A percentile compares a stretch with the other conserved stretches of the same genome.
Evolutionary conservation across 345 rosid species (phyloP).

Genomic region (Garcia nutans): DNA sequence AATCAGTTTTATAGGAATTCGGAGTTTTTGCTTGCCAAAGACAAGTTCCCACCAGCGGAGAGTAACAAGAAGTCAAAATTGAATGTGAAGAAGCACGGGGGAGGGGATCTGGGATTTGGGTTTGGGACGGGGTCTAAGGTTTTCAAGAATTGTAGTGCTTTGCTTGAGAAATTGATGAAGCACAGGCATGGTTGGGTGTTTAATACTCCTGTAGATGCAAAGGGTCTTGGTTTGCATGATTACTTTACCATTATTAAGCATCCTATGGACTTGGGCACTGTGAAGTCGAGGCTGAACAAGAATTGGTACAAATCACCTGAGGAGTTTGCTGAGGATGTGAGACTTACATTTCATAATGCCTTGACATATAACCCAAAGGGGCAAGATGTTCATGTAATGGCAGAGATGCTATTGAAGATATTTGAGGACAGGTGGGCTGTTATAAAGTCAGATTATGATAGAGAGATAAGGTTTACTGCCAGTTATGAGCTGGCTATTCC

Average conservation of each 20-base stretch:
- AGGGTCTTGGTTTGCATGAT: constrained; percentile 78
- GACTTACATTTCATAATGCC: constrained; percentile 94
- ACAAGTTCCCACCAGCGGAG: constrained; percentile 95
- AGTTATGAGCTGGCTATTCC: constrained; percentile 58
- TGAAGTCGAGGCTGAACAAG: constrained; percentile 64
- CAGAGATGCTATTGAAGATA: constrained; percentile 56
- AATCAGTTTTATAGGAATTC: constrained; percentile 92
- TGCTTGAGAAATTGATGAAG: constrained; percentile 91
- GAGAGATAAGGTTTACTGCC: constrained; percentile 55
- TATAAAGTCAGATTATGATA: constrained; percentile 77
- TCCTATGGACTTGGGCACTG: constrained; percentile 97
- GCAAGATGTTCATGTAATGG: constrained; percentile 97
- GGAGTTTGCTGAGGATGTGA: constrained; percentile 97
- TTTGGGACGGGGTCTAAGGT: constrained; percentile 55
- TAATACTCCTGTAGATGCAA: constrained; percentile 84
- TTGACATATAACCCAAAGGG: constrained; percentile 94
- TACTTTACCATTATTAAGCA: constrained; percentile 72
- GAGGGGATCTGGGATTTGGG: constrained; percentile 53
- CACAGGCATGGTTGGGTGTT: constrained; percentile 98
- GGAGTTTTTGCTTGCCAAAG: constrained; percentile 93
- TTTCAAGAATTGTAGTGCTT: constrained; percentile 66
- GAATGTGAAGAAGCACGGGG: constrained; percentile 73
- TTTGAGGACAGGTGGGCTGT: constrained; percentile 89
- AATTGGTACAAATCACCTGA: constrained; percentile 86
- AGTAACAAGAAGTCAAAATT: constrained; percentile 86